Evolutionary conservation across 495 filamentous ascomycete species (phyloP).

Genomic region (Amphirosellinia nigrospora): DNA sequence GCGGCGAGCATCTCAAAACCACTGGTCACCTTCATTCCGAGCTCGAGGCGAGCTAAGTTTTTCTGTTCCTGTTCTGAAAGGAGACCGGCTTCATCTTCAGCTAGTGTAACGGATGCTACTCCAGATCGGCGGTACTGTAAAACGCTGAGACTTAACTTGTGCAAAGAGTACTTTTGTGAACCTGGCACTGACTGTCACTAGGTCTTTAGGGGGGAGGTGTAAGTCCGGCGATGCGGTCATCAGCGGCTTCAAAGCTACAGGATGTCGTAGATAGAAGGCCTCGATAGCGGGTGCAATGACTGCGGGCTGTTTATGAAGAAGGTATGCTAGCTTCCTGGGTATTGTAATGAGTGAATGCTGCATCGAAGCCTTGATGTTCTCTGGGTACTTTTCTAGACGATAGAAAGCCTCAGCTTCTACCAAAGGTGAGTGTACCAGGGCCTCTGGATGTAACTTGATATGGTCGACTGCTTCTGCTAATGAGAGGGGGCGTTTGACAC

Average conservation of each 20-base stretch:
- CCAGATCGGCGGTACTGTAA: constrained; percentile 72
- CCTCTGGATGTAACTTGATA: constrained; percentile 57
- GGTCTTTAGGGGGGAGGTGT: constrained; percentile 74
- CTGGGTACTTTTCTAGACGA: constrained; percentile 80
- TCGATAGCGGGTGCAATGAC: constrained; percentile 84
- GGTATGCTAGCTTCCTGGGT: constrained; percentile 81
- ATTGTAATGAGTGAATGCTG: constrained; percentile 75
- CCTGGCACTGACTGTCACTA: constrained; percentile 75
- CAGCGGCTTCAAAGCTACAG: constrained; percentile 74
- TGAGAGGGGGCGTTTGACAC: constrained; percentile 55
- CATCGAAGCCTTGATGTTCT: constrained; percentile 68
- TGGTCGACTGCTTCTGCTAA: constrained; percentile 65
- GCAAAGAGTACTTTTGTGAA: constrained; percentile 92
- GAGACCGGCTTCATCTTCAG: constrained; percentile 20
- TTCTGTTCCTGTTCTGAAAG: constrained; percentile 39
- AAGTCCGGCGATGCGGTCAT: constrained; percentile 49
- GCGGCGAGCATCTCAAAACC: constrained; percentile 89
- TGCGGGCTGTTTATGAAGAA: constrained; percentile 73
- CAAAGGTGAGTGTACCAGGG: constrained; percentile 67
- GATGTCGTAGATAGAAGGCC: constrained; percentile 91
- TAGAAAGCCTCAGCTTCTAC: constrained; percentile 92
- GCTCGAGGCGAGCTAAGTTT: constrained; percentile 60
- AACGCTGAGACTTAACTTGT: constrained; percentile 90
- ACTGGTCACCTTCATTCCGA: constrained; percentile 88
- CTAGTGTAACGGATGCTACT: constrained; percentile 39